Base-by-base conservation (phyloP, 2,329 filamentous ascomycete species). In the Sporothrix variecibatus region DNA sequence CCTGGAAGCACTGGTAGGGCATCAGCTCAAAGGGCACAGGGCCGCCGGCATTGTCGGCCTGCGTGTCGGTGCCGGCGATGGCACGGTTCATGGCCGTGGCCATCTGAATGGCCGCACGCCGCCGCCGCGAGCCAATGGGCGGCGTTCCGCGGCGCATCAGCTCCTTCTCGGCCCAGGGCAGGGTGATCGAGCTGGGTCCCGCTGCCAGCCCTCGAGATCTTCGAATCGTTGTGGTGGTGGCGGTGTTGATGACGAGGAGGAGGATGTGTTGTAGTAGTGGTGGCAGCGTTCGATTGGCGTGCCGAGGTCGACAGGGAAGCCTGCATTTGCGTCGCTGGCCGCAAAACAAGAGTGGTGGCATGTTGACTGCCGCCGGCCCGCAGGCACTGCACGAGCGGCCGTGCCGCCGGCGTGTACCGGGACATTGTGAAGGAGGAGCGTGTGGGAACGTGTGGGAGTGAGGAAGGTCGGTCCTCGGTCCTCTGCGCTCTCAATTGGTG, bases 1-100 rank as follows among this genome's bases (percentile, higher is more conserved):
- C 95, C 84, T 99, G 96, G 85, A 98, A 99, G 83, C 94, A 96
- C 87, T 98, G 95, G 85, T 97, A 99, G 23, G 96, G 96, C 78
- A 99, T 86, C 81, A 95, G 93, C 85, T 97, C 94, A 81, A 99
- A 98, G 34, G 95, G 94, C 69, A 97, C 85, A 79, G 92, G 88
- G 87, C 84, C 51, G 85, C 88, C 78, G 85, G 49, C 20, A 2
- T n/a, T 7, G 60, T 58, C 65, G 49, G 71, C 71, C 34, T 40
- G 26, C 51, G 60, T 26, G 34, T 64, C 70, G 38, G 65, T 53
- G 58, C 71, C 71, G 20, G 43, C 58, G 2, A 40, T 20, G 9
- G 71, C 71, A 23, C 49, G 65, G 20, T 23, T 49, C 28, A 68
- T 34, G 20, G 72, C 67, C 20, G 64, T 40, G 7, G 65, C 43